Base-by-base conservation (phyloP, 768 basidiomycete genomes). In the Ramaria rubella region DNA sequence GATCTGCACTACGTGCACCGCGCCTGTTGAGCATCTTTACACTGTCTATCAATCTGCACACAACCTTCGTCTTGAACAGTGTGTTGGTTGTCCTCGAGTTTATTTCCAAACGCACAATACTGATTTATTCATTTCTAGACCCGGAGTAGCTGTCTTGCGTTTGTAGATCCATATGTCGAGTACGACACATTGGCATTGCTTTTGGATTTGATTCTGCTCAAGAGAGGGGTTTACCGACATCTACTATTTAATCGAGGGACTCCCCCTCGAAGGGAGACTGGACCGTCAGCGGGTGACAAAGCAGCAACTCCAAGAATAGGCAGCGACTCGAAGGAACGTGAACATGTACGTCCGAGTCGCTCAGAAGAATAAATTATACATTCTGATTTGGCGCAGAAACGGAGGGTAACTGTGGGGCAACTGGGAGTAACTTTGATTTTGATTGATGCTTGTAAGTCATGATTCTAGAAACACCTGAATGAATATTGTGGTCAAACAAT, bases 141-240 rank as follows among this genome's bases (percentile, higher is more conserved):
- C 21, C 27, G 48, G 31, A 17, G 23, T 11, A n/a, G 46, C 11
- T 68, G 67, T 49, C 43, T 55, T 34, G 70, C 72, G 26, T 90
- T 92, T 63, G 89, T 84, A 0, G 91, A 94, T 69, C 88, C 88
- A 56, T 93, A 92, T 62, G 87, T 92, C 58, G 90, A 94, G 66
- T 85, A 92, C 59, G 89, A 92, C 66, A 72, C 76, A 0, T 70
- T 92, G 58, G 85, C 81, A 1, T 72, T 92, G 19, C 70, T 88
- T 5, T 75, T 93, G 38, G 91, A 94, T 70, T 76, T 94, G 1
- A 86, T 93, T 50, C 75, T 93, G 23, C 75, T 94, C 23, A 92
- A 92, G 68, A 72, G 85, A 34, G 90, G 81, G 12, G 90, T 92
- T 3, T 92, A 86, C 65, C 77, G 86, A 17, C 90, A 93, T 70